A percentile compares a stretch with the other conserved stretches of the same genome.
Evolutionary conservation across 1,284 basidiomycete species (phyloP).

Genomic region (Phylloporus gajari): DNA sequence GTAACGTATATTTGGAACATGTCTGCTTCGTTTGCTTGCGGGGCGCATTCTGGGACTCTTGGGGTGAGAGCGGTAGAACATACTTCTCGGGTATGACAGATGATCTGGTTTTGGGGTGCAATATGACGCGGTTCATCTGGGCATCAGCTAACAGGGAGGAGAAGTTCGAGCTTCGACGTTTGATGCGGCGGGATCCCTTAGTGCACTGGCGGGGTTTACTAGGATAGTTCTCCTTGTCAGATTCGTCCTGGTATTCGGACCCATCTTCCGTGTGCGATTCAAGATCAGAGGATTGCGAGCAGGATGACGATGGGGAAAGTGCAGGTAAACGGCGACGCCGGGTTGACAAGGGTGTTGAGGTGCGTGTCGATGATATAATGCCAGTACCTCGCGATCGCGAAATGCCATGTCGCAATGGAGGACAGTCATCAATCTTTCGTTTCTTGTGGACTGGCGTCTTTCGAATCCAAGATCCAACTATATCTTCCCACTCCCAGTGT

Average conservation of each 20-base stretch:
- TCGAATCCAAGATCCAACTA: slow-evolving; percentile 54
- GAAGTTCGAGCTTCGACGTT: slow-evolving; percentile 46
- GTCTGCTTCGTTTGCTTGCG: slow-evolving; percentile 27
- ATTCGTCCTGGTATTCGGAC: slow-evolving; percentile 35
- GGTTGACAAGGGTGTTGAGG: slow-evolving; percentile 12
- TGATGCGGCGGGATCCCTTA: slow-evolving; percentile 15
- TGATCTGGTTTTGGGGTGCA: slow-evolving; percentile 43
- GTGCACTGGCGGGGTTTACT: slow-evolving; percentile 10
- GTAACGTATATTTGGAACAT: slow-evolving; percentile 8
- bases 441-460: slow-evolving; percentile 47
- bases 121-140: slow-evolving; percentile 50
- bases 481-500: slow-evolving; percentile 59
- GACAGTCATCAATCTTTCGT: slow-evolving; percentile 26
- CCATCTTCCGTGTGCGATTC: slow-evolving; percentile 30
- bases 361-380: slow-evolving; percentile 4
- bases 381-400: neutral
- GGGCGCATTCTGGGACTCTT: slow-evolving; percentile 19
- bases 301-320: slow-evolving; percentile 28
- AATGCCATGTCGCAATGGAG: slow-evolving; percentile 8
- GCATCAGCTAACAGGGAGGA: slow-evolving; percentile 59
- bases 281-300: slow-evolving; percentile 25
- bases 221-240: slow-evolving; percentile 42
- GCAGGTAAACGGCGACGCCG: slow-evolving; percentile 12
- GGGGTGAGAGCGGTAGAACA: slow-evolving; percentile 22
- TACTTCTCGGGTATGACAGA: slow-evolving; percentile 30